Base-by-base conservation (phyloP, 164 flowering plant genomes). In the Aristolochia contorta region DNA sequence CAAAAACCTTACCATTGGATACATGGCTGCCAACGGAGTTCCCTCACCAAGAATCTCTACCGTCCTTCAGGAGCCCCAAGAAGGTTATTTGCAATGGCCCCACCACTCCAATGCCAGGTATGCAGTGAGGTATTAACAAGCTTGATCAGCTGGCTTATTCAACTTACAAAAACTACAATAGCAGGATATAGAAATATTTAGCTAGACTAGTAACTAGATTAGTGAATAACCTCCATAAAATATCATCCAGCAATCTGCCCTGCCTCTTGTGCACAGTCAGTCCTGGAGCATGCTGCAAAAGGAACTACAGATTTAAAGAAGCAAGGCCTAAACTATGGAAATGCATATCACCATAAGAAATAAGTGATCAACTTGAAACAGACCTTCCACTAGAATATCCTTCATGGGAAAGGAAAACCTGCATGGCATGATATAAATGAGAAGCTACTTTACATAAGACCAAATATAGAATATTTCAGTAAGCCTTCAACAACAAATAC, bases 381-480 rank as follows among this genome's bases (percentile, higher is more conserved):
- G 56, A 61, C 58, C 58, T 62, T 58, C 46, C 41, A 20, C 27
- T 52, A 23, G 41, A 62, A n/a, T 51, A 63, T 54, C 54, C 55
- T 58, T 47, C 59, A 52, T 54, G 32, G 37, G 30, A 63, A 63
- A 32, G 33, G 54, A 63, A 47, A 30, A 46, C 67, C 67, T 68
- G 71, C 67, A 68, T 56, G 54, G 52, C 43, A 68, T 61, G 45
- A 68, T 46, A 16, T 13, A 24, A 2, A 47, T 47, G 47, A 63
- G 64, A 63, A 68, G 54, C 51, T 56, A 56, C 45, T 30, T 22
- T 13, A 41, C 25, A 32, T 49, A 33, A 47, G 32, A 8, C 37
- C 18, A 27, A 37, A 49, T 23, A 22, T 61, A 53, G 23, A 62
- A 21, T 20, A 54, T 27, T 22, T 16, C 12, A 41, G 23, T 43